Conservation (phyloP, 2,329 filamentous ascomycete species). For the Alternaria sp. region DNA sequence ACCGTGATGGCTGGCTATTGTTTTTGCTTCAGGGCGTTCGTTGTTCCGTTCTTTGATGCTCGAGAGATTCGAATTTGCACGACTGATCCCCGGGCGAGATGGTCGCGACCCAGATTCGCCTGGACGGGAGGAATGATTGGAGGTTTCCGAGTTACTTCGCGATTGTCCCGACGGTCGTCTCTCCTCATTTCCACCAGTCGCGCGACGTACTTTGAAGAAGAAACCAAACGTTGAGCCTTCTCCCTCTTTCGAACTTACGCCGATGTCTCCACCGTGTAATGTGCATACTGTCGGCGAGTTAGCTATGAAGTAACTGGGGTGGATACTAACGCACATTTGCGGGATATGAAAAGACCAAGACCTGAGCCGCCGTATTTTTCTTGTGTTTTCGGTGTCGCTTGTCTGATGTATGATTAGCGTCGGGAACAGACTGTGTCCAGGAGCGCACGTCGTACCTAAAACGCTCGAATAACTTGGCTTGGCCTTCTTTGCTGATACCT, state of each 20-base stretch:
- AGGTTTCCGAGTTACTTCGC: conserved; percentile 35
- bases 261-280: conserved; percentile 50
- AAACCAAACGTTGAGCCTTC: conserved; percentile 50
- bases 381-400: conserved; percentile 52
- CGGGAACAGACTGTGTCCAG: not conserved
- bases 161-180: conserved; percentile 36
- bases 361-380: conserved; percentile 55
- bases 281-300: conserved; percentile 38
- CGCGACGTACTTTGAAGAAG: conserved; percentile 48
- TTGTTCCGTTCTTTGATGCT: conserved; percentile 34
- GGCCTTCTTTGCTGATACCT: conserved; percentile 52
- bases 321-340: conserved; percentile 38
- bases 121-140: conserved; percentile 11
- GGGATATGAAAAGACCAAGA: conserved; percentile 49
- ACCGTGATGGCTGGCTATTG: conserved; percentile 16
- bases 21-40: conserved; percentile 22
- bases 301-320: not conserved
- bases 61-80: conserved; percentile 37
- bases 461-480: conserved; percentile 54
- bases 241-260: conserved; percentile 45
- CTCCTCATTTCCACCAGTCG: conserved; percentile 29
- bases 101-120: conserved; percentile 19
- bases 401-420: conserved; percentile 26
- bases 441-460: conserved; percentile 44
- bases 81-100: conserved; percentile 38